A percentile compares a stretch with the other conserved stretches of the same genome.
phyloP scores from a whole-genome alignment of 2,329 filamentous ascomycete genomes.

The Xylariales sp. region DNA sequence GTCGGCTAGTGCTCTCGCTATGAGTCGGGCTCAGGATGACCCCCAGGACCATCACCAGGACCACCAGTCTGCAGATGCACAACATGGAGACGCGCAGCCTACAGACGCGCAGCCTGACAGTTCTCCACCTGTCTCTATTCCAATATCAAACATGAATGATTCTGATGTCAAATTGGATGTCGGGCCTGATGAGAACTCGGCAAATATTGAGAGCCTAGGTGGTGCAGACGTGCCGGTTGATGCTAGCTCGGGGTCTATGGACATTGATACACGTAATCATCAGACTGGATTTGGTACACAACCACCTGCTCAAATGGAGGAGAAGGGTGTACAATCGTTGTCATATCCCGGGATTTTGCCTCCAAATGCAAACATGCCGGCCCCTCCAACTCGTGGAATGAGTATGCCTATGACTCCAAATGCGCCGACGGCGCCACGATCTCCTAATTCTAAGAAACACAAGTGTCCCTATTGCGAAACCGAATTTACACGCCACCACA shows the following conservation, averaged over 20 bases:
- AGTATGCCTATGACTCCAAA: constrained; percentile 66
- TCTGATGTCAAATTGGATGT: constrained; percentile 53
- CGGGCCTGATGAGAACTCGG: constrained; percentile 56
- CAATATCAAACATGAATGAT: constrained; percentile 49
- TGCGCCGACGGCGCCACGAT: constrained; percentile 66
- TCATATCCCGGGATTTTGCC: constrained; percentile 67
- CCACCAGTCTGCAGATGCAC: constrained; percentile 26
- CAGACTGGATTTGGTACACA: constrained; percentile 53
- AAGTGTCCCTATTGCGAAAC: constrained; percentile 97
- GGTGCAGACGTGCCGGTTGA: constrained; percentile 57
- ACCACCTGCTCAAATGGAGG: constrained; percentile 62
- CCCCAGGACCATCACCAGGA: constrained; percentile 60
- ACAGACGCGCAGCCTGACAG: constrained; percentile 36
- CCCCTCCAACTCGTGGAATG: constrained; percentile 63
- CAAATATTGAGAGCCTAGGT: constrained; percentile 55
- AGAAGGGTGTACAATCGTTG: constrained; percentile 62
- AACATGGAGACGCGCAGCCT: constrained; percentile 29
- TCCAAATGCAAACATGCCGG: constrained; percentile 55
- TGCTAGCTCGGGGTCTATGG: constrained; percentile 65
- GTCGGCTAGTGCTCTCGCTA: constrained; percentile 62
- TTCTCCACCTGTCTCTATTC: constrained; percentile 44
- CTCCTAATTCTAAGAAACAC: constrained; percentile 85
- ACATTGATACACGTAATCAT: constrained; percentile 60
- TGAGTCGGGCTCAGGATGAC: constrained; percentile 68
- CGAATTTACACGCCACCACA: constrained; percentile 96